Evolutionary conservation across 2,329 filamentous ascomycete species (phyloP).

Genomic region (Pseudodiploospora longispora): DNA sequence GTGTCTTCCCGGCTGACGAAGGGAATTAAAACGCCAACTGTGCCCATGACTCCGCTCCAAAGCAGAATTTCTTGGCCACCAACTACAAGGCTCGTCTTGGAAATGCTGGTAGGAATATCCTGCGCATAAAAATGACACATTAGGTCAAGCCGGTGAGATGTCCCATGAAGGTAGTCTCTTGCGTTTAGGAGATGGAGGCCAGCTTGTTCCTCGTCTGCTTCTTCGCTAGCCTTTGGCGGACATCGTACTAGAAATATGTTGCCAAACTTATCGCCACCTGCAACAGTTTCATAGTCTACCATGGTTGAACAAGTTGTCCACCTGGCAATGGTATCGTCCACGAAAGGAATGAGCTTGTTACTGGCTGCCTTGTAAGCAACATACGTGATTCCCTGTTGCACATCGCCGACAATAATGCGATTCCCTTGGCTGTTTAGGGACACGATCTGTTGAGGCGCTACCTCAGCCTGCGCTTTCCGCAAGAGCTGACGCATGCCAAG

Average conservation of each 20-base stretch:
- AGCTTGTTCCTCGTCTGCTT: conserved; percentile 85
- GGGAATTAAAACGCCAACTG: conserved; percentile 85
- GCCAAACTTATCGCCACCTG: conserved; percentile 94
- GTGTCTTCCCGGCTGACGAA: conserved; percentile 89
- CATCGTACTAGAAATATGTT: conserved; percentile 91
- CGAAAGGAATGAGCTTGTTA: conserved; percentile 88
- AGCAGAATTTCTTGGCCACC: conserved; percentile 86
- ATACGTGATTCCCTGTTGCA: conserved; percentile 85
- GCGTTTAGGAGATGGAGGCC: conserved; percentile 89
- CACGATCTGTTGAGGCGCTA: conserved; percentile 74
- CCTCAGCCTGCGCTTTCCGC: conserved; percentile 79
- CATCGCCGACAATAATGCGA: conserved; percentile 85
- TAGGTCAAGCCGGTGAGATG: conserved; percentile 74
- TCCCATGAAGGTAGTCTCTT: conserved; percentile 80
- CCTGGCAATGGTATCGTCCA: conserved; percentile 78
- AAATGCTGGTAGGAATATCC: conserved; percentile 84
- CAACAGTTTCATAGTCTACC: conserved; percentile 95
- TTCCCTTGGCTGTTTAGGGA: conserved; percentile 84
- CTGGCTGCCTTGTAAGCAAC: conserved; percentile 89
- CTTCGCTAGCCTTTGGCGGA: conserved; percentile 75
- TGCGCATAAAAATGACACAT: conserved; percentile 86
- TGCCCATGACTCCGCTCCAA: conserved; percentile 92
- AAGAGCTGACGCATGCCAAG: conserved; percentile 88
- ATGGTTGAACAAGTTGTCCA: conserved; percentile 90
- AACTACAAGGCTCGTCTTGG: conserved; percentile 82